A percentile compares a stretch with the other conserved stretches of the same genome.
phyloP scores from a whole-genome alignment of 768 basidiomycete genomes.

The Leccinum fibrillosum region DNA sequence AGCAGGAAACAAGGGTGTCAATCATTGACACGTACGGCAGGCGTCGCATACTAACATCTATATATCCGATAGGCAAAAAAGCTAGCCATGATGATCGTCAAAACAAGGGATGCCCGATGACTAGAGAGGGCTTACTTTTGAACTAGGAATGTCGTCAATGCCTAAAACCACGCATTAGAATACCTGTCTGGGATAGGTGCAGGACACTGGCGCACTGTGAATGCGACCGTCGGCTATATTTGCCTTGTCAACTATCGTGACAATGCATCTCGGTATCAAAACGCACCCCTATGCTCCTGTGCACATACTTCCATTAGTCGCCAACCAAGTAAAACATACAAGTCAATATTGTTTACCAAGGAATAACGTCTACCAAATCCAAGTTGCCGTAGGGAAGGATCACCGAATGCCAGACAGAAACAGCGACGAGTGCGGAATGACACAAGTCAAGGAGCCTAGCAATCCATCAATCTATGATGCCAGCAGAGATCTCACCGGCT shows the following conservation, averaged over 20 bases:
- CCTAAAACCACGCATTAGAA: conserved; percentile 10
- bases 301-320: background rate
- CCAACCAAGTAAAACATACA: background rate
- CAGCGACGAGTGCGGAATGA: conserved; percentile 21
- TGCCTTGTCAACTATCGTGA: background rate
- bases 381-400: conserved; percentile 20
- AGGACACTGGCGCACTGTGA: conserved; percentile 16
- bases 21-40: background rate
- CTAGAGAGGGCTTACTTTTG: conserved; percentile 13
- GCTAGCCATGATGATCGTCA: conserved; percentile 6
- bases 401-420: conserved; percentile 25
- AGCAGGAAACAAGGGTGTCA: background rate
- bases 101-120: background rate
- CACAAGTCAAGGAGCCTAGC: conserved; percentile 23
- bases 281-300: conserved; percentile 26
- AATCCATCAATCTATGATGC: background rate
- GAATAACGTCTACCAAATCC: conserved; percentile 8
- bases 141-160: conserved; percentile 22
- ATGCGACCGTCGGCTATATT: conserved; percentile 16
- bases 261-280: background rate
- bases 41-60: conserved; percentile 9
- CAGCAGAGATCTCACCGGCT: background rate
- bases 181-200: background rate
- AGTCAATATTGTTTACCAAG: conserved; percentile 16
- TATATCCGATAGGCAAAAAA: conserved; percentile 28